These are phyloP conservation scores for Primulina eburnea DNA, from an alignment of 257 asterid species.

Conservation along the genomic window DNA sequence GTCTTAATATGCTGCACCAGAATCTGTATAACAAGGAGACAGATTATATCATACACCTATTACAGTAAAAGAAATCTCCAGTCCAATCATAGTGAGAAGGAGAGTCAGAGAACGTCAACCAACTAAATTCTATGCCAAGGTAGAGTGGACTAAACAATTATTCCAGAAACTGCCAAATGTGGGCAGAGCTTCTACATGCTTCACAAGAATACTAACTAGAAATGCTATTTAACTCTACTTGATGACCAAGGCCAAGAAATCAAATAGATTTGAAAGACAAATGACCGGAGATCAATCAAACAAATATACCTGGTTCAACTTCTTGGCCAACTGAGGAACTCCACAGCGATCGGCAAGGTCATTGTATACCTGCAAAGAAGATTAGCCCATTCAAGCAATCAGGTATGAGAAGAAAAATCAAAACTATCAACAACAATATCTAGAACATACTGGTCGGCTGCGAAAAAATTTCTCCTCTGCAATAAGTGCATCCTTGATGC, in stretches of 20 bases:
- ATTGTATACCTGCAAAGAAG: conserved; percentile 61
- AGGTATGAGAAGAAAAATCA: conserved; percentile 15
- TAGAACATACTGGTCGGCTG: conserved; percentile 65
- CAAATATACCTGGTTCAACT: conserved; percentile 80
- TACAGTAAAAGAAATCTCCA: not conserved
- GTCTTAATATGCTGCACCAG: conserved; percentile 83
- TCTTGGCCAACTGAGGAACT: conserved; percentile 91
- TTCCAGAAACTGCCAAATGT: not conserved
- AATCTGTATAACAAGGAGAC: conserved; percentile 43
- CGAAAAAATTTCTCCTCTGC: conserved; percentile 94
- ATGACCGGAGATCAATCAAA: conserved; percentile 6
- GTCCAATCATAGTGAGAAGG: not conserved
- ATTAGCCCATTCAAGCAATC: conserved; percentile 8
- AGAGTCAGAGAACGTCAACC: conserved; percentile 11
- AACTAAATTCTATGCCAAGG: conserved; percentile 3
- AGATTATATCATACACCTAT: conserved; percentile 19
- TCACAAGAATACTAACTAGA: too few relatives aligned
- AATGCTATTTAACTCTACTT: not conserved
- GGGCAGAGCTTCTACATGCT: not conserved
- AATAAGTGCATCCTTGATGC: conserved; percentile 80
- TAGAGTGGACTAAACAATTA: conserved; percentile 8
- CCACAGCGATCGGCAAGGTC: conserved; percentile 96
- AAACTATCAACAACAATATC: conserved; percentile 24
- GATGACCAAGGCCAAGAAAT: not conserved
- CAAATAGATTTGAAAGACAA: too few relatives aligned